Evolutionary conservation across 2,329 filamentous ascomycete species (phyloP).

Genomic region (Epicoccum sorghinum): DNA sequence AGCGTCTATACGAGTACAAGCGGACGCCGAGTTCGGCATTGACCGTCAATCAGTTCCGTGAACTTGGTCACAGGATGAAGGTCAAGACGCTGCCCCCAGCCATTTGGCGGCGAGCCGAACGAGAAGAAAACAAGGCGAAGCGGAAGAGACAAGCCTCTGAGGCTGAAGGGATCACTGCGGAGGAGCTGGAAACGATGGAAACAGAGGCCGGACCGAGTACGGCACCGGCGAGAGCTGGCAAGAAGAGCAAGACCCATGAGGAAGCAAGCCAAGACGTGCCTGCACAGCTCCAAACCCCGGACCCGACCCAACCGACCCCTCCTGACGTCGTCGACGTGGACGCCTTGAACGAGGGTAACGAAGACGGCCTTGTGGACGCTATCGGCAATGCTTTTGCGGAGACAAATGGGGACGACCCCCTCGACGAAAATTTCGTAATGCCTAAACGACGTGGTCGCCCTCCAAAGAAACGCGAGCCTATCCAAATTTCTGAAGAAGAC

Average conservation of each 20-base stretch:
- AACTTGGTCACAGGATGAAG: conserved; percentile 70
- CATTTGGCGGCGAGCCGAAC: conserved; percentile 70
- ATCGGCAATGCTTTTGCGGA: conserved; percentile 28
- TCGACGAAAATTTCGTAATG: conserved; percentile 31
- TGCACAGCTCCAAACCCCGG: conserved; percentile 10
- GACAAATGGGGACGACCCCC: conserved; percentile 25
- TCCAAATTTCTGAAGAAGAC: conserved; percentile 52
- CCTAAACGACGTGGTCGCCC: conserved; percentile 48
- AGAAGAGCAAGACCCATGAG: conserved; percentile 33
- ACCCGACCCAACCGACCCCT: conserved; percentile 9
- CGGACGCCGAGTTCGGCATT: conserved; percentile 82
- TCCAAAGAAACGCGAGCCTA: conserved; percentile 39
- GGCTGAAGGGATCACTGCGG: conserved; percentile 16
- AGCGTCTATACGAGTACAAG: conserved; percentile 90
- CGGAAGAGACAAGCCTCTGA: conserved; percentile 20
- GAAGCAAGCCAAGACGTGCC: conserved; percentile 21
- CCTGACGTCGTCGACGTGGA: conserved; percentile 21
- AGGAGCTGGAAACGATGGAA: conserved; percentile 11
- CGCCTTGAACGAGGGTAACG: conserved; percentile 28
- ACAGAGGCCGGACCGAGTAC: conserved; percentile 18
- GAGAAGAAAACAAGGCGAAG: conserved; percentile 48
- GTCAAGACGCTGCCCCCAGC: conserved; percentile 73
- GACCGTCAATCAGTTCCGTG: conserved; percentile 85
- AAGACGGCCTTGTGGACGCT: conserved; percentile 27
- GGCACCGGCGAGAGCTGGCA: conserved; percentile 24